Evolutionary conservation across 257 asterid genomes (phyloP), one percentile per base, ranked within the genome.

Genomic region (Lycium barbarum): DNA sequence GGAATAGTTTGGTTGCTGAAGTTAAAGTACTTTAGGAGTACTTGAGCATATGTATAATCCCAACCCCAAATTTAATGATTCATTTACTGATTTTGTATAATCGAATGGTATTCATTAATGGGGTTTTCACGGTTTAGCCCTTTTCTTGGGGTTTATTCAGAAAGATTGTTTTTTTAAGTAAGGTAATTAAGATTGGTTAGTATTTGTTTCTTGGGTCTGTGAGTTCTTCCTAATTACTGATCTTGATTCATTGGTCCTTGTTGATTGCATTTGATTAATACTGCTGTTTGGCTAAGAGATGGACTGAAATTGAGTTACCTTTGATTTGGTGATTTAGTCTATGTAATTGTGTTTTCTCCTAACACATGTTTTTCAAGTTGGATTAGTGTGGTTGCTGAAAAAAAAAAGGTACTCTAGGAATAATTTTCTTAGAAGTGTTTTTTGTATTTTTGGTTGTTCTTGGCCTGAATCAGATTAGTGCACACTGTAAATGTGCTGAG

Each of bases 221-320:
- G 45, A 7, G 20, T 51, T 76, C 22, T 74, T 14, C 40, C 33
- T 47, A 49, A 74, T 20, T 74, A 59, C 53, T 78, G 82, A 78
- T 78, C 82, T 33, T 53, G 82, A 53, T 78, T 78, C 33, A 17
- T 78, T 59, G 65, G 65, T 78, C 12, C 7, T 78, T 53, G 82
- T 0, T 0, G 20, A 22, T 74, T 47, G 0, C 0, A 49, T 73
- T 73, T 73, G 59, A 20, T 47, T 73, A 3, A 3, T 55, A 22
- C 40, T 63, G 70, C 38, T 9, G 80, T 73, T 73, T 20, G 58
- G 55, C n/a, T n/a, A 43, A n/a, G 36, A n/a, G 0, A 45, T 73
- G 58, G 40, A 49, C 61, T 74, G 61, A 22, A 22, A 49, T 13
- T 74, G 81, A 51, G 12, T 74, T 7, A 33, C 45, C n/a, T 74